Evolutionary conservation across 2,329 filamentous ascomycete genomes (phyloP).

Genomic region (Alternaria consortialis): DNA sequence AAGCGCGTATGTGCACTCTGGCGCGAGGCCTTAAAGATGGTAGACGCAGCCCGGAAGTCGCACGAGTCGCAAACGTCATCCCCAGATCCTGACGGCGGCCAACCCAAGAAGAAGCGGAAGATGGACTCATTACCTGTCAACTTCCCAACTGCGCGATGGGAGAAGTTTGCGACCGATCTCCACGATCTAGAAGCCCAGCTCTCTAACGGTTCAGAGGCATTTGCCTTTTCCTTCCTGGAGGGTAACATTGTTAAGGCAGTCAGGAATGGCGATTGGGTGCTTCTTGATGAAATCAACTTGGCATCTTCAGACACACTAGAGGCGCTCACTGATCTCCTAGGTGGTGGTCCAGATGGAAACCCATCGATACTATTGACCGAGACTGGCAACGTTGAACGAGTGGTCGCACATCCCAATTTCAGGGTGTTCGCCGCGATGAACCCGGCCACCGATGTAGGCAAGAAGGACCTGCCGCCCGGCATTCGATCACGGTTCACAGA

Average conservation of each 20-base stretch:
- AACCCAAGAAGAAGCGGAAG: constrained; percentile 76
- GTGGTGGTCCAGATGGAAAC: constrained; percentile 72
- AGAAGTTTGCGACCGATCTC: constrained; percentile 76
- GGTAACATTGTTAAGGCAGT: constrained; percentile 97
- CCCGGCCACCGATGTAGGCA: constrained; percentile 95
- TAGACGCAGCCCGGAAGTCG: constrained; percentile 61
- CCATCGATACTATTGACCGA: constrained; percentile 92
- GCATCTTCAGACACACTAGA: constrained; percentile 95
- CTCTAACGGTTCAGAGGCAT: constrained; percentile 73
- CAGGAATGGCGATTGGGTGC: constrained; percentile 94
- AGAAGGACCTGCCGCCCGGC: constrained; percentile 88
- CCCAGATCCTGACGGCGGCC: constrained; percentile 60
- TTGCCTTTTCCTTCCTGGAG: constrained; percentile 95
- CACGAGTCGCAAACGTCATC: constrained; percentile 54
- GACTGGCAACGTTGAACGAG: constrained; percentile 89
- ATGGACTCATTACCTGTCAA: constrained; percentile 61
- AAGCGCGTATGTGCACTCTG: constrained; percentile 83
- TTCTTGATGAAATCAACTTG: constrained; percentile 96
- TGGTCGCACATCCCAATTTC: constrained; percentile 90
- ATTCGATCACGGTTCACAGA: constrained; percentile 94
- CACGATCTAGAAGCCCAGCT: constrained; percentile 83
- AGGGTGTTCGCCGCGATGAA: constrained; percentile 99
- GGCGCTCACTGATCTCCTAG: constrained; percentile 87
- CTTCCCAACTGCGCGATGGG: constrained; percentile 76
- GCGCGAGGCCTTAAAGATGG: constrained; percentile 89